Percentiles rank a stretch among this genome's conserved stretches.
These are phyloP conservation scores for Colletotrichum horii DNA, from an alignment of 2,329 filamentous ascomycete species.

Conservation along the genomic window DNA sequence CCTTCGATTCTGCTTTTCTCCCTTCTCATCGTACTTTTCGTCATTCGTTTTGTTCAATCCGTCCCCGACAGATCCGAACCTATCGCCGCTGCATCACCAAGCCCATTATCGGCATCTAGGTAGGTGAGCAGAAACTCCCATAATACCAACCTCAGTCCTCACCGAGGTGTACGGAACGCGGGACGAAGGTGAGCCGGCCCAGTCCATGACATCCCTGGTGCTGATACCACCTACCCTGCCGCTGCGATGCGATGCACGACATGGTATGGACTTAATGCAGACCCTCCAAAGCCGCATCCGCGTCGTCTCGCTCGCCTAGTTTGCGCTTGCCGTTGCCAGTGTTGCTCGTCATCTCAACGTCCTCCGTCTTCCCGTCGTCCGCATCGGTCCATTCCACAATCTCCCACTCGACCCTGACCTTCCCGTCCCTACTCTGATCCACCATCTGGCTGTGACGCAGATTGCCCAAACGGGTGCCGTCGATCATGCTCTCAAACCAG, in stretches of 20 bases:
- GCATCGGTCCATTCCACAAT: conserved; percentile 72
- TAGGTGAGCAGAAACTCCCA: background rate
- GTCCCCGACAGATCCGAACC: background rate
- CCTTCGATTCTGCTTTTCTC: background rate
- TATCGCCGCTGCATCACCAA: background rate
- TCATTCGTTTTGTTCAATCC: background rate
- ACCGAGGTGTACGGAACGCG: conserved; percentile 16
- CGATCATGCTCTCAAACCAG: conserved; percentile 85
- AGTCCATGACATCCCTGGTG: background rate
- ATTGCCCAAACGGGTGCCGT: conserved; percentile 74
- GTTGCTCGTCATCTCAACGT: conserved; percentile 39
- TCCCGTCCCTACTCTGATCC: conserved; percentile 63
- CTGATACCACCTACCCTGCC: background rate
- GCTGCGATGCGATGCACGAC: conserved; percentile 11
- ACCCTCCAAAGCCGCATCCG: conserved; percentile 10
- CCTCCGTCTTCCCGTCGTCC: conserved; percentile 44
- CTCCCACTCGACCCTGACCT: conserved; percentile 79
- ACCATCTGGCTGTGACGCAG: conserved; percentile 67
- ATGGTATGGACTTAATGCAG: conserved; percentile 14
- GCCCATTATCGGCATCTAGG: background rate
- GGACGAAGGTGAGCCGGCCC: conserved; percentile 19
- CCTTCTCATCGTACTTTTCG: background rate
- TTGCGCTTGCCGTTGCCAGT: conserved; percentile 63
- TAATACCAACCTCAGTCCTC: background rate
- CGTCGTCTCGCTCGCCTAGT: conserved; percentile 45